Evolutionary conservation across 306 rosid species (phyloP).

Genomic region (Castanea sativa): DNA sequence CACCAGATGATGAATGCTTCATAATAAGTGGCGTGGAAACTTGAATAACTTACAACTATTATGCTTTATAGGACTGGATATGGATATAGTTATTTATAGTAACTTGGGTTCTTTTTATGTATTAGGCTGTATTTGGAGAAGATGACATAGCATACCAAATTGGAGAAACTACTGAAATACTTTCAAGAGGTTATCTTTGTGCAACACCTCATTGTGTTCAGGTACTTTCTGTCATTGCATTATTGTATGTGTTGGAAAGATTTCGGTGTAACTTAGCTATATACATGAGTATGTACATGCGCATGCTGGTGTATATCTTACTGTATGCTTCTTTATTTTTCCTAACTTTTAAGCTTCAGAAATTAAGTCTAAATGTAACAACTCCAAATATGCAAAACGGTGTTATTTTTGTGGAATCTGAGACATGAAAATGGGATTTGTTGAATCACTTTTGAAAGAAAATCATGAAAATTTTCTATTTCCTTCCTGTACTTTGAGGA

Average conservation of each 20-base stretch:
- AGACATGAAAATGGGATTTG: background rate
- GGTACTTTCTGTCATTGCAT: slow-evolving; percentile 41
- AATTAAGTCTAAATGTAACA: background rate
- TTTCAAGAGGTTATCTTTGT: slow-evolving; percentile 86
- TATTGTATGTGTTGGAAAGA: background rate
- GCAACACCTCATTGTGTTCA: slow-evolving; percentile 97
- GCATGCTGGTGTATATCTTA: background rate
- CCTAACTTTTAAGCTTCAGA: background rate
- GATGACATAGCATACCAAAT: slow-evolving; percentile 92
- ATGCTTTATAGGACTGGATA: slow-evolving; percentile 10
- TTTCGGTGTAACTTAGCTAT: background rate
- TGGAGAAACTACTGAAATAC: slow-evolving; percentile 92
- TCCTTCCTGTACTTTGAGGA: background rate
- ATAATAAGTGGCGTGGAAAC: background rate
- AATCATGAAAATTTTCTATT: background rate
- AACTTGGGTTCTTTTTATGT: background rate
- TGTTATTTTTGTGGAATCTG: background rate
- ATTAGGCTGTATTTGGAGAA: slow-evolving; percentile 74
- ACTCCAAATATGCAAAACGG: background rate
- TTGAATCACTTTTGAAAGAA: background rate
- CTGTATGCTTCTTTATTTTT: background rate
- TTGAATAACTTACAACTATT: slow-evolving; percentile 4
- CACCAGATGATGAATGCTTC: background rate
- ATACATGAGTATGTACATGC: background rate
- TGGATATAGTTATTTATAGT: slow-evolving; percentile 5